phyloP scores from a whole-genome alignment of 2,329 filamentous ascomycete species.

The Colletotrichum simmondsii region DNA sequence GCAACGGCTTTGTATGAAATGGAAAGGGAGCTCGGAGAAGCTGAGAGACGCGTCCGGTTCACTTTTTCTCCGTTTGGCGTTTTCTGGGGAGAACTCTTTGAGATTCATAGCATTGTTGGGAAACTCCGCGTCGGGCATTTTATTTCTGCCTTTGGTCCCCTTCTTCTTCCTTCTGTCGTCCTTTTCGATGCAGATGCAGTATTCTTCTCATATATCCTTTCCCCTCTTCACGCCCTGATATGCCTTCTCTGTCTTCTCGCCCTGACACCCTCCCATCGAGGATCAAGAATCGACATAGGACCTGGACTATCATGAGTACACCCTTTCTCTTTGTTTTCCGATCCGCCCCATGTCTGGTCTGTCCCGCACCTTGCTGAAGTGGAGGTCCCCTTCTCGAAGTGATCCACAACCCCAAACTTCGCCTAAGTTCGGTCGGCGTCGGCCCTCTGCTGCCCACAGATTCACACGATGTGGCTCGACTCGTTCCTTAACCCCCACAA shows the following conservation, averaged over 20 bases:
- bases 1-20: background rate
- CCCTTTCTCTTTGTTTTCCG: too few relatives aligned
- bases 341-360: too few relatives aligned
- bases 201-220: background rate
- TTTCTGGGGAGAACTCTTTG: background rate
- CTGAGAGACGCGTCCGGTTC: background rate
- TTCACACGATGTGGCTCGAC: background rate
- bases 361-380: background rate
- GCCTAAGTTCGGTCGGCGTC: background rate
- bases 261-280: background rate
- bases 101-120: conserved; percentile 11
- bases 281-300: background rate
- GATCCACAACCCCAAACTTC: background rate
- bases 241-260: too few relatives aligned
- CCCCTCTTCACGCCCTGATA: background rate
- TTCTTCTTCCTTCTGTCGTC: background rate
- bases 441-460: background rate
- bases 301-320: background rate
- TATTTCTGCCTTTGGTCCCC: background rate
- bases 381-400: background rate
- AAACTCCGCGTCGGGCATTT: background rate
- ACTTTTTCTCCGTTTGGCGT: conserved; percentile 1
- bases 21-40: background rate
- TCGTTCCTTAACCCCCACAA: background rate
- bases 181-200: background rate